phyloP scores from a whole-genome alignment of 345 rosid species.

The Salix suchowensis region DNA sequence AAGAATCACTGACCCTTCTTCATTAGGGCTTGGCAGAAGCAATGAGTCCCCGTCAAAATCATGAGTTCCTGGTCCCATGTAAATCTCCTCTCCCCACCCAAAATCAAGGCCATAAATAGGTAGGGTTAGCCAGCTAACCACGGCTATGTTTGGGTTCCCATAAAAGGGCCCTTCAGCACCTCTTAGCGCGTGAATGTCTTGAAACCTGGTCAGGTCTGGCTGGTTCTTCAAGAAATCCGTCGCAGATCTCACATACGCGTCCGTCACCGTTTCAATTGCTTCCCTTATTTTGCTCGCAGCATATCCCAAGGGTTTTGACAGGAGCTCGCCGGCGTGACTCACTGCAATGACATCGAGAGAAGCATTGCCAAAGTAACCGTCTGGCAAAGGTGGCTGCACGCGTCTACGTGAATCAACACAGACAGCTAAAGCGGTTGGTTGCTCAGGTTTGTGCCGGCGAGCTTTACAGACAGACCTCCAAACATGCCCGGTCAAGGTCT shows the following conservation, averaged over 20 bases:
- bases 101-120: conserved; percentile 53
- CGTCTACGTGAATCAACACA: conserved; percentile 43
- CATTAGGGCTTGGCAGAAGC: conserved; percentile 31
- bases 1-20: conserved; percentile 25
- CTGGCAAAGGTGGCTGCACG: conserved; percentile 35
- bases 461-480: conserved; percentile 43
- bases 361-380: conserved; percentile 42
- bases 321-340: conserved; percentile 33
- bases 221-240: conserved; percentile 42
- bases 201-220: conserved; percentile 37
- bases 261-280: conserved; percentile 39
- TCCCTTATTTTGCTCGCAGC: conserved; percentile 38
- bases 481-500: conserved; percentile 33
- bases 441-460: conserved; percentile 30
- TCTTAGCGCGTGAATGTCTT: conserved; percentile 47
- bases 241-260: conserved; percentile 34
- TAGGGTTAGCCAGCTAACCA: conserved; percentile 57
- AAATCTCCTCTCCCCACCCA: conserved; percentile 58
- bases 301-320: conserved; percentile 38
- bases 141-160: conserved; percentile 61
- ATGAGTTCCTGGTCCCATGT: conserved; percentile 50
- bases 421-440: conserved; percentile 45
- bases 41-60: conserved; percentile 48
- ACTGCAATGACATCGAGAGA: conserved; percentile 38
- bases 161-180: conserved; percentile 44